Evolutionary conservation across 2,329 filamentous ascomycete genomes (phyloP).

Genomic region (Diaporthe amygdali): DNA sequence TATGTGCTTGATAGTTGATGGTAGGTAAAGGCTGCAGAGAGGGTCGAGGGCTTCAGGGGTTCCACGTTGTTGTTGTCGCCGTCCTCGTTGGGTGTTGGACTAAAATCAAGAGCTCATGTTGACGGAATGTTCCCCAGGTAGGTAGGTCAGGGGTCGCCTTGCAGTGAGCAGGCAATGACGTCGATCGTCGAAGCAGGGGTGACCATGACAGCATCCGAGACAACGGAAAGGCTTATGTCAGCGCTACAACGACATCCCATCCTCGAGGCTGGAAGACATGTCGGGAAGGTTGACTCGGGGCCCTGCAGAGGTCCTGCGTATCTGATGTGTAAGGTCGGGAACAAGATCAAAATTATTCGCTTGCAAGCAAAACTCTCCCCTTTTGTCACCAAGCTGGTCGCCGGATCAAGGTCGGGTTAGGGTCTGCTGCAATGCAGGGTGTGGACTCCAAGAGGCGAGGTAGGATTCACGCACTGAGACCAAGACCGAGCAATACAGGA

Average conservation of each 20-base stretch:
- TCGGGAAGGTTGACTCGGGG: not conserved
- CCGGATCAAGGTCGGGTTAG: not conserved
- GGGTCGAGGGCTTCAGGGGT: not conserved
- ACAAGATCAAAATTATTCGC: not conserved
- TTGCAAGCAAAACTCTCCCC: not conserved
- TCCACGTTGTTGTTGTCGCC: not conserved
- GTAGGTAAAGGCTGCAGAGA: too few species aligned
- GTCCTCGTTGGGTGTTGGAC: not conserved
- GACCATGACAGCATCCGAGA: not conserved
- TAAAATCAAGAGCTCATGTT: not conserved
- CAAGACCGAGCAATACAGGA: not conserved
- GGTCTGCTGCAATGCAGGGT: not conserved
- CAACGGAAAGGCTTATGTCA: not conserved
- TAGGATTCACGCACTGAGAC: not conserved
- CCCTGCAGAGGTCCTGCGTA: too few species aligned
- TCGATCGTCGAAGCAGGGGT: not conserved
- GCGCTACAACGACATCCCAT: conserved; percentile 1
- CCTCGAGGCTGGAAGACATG: not conserved
- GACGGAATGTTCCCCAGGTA: not conserved
- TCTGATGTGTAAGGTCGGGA: not conserved
- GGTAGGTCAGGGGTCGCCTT: not conserved
- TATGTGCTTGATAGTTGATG: not conserved
- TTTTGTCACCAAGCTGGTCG: accelerated
- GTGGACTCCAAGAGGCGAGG: not conserved
- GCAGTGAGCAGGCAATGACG: conserved; percentile 13